Conservation (phyloP, 2,329 filamentous ascomycete species). For the Exserohilum turcica region DNA sequence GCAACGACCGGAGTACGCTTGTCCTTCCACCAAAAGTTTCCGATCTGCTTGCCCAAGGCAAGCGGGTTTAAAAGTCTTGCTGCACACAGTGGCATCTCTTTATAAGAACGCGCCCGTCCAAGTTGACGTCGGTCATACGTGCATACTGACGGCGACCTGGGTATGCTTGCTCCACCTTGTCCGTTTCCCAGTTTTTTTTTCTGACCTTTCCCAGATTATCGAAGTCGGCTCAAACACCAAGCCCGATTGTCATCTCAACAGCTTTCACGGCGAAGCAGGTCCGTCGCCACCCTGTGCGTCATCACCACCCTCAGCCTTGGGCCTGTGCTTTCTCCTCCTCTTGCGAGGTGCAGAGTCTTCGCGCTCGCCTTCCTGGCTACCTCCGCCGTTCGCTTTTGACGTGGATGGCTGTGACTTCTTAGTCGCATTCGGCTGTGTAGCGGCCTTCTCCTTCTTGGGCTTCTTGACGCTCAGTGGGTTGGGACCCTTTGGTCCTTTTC, state of each 20-base stretch:
- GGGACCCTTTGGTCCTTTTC: slow-evolving; percentile 67
- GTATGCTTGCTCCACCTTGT: neutral
- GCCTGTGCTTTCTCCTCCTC: slow-evolving; percentile 49
- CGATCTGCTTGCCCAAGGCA: slow-evolving; percentile 56
- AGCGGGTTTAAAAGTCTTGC: slow-evolving; percentile 51
- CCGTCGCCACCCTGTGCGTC: slow-evolving; percentile 22
- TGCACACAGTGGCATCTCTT: neutral
- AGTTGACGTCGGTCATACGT: neutral
- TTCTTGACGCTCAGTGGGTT: slow-evolving; percentile 76
- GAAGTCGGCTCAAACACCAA: neutral
- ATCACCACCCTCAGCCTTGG: slow-evolving; percentile 33
- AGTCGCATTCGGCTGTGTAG: slow-evolving; percentile 12
- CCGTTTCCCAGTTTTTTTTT: neutral
- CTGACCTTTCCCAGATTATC: slow-evolving; percentile 16
- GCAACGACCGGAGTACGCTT: slow-evolving; percentile 84
- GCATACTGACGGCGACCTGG: neutral
- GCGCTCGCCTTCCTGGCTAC: slow-evolving; percentile 16
- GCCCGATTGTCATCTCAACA: neutral
- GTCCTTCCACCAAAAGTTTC: slow-evolving; percentile 89
- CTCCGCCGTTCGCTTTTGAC: slow-evolving; percentile 15
- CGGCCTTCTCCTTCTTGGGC: slow-evolving; percentile 57
- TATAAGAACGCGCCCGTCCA: neutral
- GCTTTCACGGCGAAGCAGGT: slow-evolving; percentile 27
- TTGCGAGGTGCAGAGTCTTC: slow-evolving; percentile 41
- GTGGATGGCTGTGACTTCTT: slow-evolving; percentile 22